A percentile compares a stretch with the other conserved stretches of the same genome.
phyloP scores from a whole-genome alignment of 306 rosid species.

The Cucurbita ficifolia region DNA sequence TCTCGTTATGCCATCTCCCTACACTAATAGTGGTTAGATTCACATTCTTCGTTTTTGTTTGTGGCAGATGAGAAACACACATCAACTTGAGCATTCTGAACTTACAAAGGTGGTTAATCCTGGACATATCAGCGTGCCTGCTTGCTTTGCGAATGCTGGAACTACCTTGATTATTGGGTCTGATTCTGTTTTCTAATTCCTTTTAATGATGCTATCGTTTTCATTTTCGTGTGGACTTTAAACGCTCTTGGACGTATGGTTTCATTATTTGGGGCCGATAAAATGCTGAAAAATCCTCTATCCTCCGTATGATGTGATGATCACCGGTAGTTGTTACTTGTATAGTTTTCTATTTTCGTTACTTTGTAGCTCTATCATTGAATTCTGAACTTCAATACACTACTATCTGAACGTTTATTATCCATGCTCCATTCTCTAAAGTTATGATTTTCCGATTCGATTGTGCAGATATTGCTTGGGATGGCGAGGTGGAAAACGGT shows the following conservation, averaged over 20 bases:
- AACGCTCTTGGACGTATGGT: background rate
- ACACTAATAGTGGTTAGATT: background rate
- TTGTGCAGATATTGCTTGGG: slow-evolving; percentile 71
- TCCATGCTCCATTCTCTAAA: background rate
- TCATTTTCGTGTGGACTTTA: background rate
- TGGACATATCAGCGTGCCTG: slow-evolving; percentile 35
- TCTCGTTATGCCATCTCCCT: background rate
- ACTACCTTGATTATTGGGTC: slow-evolving; percentile 77
- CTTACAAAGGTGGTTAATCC: slow-evolving; percentile 40
- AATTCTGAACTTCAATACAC: background rate
- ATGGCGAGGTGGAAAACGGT: slow-evolving; percentile 88
- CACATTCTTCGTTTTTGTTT: slow-evolving; percentile 6
- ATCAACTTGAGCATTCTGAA: slow-evolving; percentile 40
- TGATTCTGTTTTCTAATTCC: slow-evolving; percentile 14
- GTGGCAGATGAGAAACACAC: slow-evolving; percentile 41
- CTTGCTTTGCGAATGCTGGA: slow-evolving; percentile 84
- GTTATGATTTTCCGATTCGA: background rate
- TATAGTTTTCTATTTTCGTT: background rate
- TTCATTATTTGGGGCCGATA: background rate
- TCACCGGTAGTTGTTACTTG: background rate
- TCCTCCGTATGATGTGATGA: background rate
- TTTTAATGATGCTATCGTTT: background rate
- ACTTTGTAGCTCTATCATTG: background rate
- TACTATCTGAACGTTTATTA: background rate
- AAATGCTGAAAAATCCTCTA: background rate